Base-by-base conservation (phyloP, 139 green algal species). In the Zygnema circumcarinatum region DNA sequence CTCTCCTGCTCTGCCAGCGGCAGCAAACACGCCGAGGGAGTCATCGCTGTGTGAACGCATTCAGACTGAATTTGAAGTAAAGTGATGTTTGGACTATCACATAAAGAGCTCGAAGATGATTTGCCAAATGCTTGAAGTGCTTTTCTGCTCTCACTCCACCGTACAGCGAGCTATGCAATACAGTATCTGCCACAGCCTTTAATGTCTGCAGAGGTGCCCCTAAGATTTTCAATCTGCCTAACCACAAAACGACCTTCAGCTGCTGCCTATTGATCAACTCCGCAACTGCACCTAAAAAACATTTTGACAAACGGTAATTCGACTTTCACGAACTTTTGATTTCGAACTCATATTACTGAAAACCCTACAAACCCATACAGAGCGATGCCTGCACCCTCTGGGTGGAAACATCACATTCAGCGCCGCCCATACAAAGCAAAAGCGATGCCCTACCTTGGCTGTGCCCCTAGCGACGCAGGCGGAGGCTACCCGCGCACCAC, bases 401-500 rank as follows among this genome's bases (percentile, higher is more conserved):
- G 16, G 35, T 38, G 69, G 16, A 16, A 41, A 16, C 11, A 16
- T 22, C 7, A 41, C 7, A 41, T 7, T 38, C 7, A 41, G 69
- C 3, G 69, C 7, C 7, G 16, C 7, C 3, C 7, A 78, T 3
- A 78, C 11, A 78, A 16, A 3, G 69, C 7, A 16, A 78, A 16
- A 41, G 69, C 3, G 69, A 20, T 39, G 69, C 3, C 35, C 16
- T 20, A 87, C 83, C 80, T 90, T 90, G 2, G 79, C 85, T 3
- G 80, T 36, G 21, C 79, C 41, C 29, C 21, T 1, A 7, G 78
- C 29, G 3, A 92, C 33, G 56, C 40, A 38, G 1, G 68, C 20
- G 22, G 31, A 35, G 25, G 53, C 69, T 36, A 86, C 86, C 21
- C 42, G 33, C 22, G 81, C 76, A 25, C 91, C 91, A 31, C 91